Evolutionary conservation across 352 stramenopile species (phyloP), one percentile per base, ranked within the genome.

Genomic region (Globisporangium paddicum): DNA sequence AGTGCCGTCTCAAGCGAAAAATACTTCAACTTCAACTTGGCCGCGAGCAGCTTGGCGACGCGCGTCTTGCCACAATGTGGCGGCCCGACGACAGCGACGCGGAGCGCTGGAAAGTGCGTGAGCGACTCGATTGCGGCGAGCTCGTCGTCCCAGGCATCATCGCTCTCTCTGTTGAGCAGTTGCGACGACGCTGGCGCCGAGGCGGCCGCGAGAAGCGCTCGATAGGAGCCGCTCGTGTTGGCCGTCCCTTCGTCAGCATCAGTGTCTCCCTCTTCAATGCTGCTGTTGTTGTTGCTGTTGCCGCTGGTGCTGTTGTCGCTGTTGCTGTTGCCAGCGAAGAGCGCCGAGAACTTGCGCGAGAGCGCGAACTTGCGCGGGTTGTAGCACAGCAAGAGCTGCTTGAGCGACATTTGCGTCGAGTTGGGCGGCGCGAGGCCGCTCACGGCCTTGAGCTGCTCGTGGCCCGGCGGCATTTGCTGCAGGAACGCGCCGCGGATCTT

Each of bases 331-430:
- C 13, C 42, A 5, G 23, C 28, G 25, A 79, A 71, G 23, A 79
- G 68, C 41, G 71, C 57, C 10, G 80, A 74, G 58, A 90, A 88
- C 35, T 76, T 73, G 49, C 81, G 77, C 11, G 78, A 82, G 46
- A 90, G 75, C 28, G 77, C 70, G 21, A 87, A 80, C 65, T 90
- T 91, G 21, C 79, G 73, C 34, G 81, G 79, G 61, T 87, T 91
- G 63, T 87, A 89, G 67, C 66, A 66, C 25, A 91, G 55, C 50
- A 91, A 60, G 11, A 91, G 64, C 63, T 91, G 77, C 53, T 89
- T 91, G 56, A 91, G 77, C 32, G 81, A 91, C 81, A 89, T 86
- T 14, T 44, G 58, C 34, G 74, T 70, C 21, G 71, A 67, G 45
- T 91, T 66, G 4, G 79, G 79, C 32, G 68, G 67, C 48, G 65